Evolutionary conservation across 768 basidiomycete species (phyloP).

Genomic region (Collybia sordida): DNA sequence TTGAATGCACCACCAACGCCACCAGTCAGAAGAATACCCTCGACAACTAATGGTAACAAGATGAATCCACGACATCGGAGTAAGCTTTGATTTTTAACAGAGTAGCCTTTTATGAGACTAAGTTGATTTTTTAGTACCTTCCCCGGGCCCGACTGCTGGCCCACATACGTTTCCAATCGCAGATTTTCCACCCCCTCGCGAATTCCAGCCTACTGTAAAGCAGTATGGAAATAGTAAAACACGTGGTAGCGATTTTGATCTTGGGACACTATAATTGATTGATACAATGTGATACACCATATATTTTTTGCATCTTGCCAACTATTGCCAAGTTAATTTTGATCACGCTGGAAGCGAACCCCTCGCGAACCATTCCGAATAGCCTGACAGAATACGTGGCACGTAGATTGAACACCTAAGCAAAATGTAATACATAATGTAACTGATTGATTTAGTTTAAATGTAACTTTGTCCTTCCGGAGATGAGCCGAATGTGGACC

Average conservation of each 20-base stretch:
- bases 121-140: slow-evolving; percentile 35
- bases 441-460: no score
- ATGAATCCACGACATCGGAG: slow-evolving; percentile 47
- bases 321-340: no score
- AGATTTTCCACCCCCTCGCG: slow-evolving; percentile 77
- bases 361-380: no score
- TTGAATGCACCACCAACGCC: neutral
- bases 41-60: slow-evolving; percentile 17
- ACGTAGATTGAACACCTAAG: neutral
- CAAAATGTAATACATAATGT: no score
- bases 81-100: slow-evolving; percentile 24
- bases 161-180: slow-evolving; percentile 72
- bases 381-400: no score
- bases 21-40: slow-evolving; percentile 10
- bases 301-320: no score
- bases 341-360: no score
- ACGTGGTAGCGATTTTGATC: slow-evolving; percentile 73
- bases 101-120: slow-evolving; percentile 1
- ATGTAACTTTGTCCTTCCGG: slow-evolving; percentile 1
- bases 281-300: no score
- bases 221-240: slow-evolving; percentile 65
- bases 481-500: slow-evolving; percentile 7
- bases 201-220: slow-evolving; percentile 49
- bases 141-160: slow-evolving; percentile 61
- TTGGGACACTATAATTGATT: slow-evolving; percentile 31